These are phyloP conservation scores for Pleurotus tuber-regium DNA, from an alignment of 768 basidiomycete genomes.

Conservation along the genomic window DNA sequence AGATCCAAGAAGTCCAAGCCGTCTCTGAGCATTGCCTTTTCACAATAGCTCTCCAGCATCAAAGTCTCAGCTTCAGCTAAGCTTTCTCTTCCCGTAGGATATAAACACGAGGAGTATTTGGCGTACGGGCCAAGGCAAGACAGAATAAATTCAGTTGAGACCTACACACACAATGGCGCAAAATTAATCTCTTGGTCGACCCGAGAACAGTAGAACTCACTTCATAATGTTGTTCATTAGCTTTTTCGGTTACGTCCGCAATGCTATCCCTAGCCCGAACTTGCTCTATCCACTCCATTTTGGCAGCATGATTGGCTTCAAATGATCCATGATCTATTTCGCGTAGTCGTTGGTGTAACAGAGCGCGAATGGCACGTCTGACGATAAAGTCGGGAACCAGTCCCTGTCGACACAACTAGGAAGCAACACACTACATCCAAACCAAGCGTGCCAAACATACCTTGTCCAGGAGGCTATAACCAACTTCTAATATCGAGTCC, in stretches of 20 bases:
- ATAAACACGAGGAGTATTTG: conserved; percentile 68
- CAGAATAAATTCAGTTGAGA: conserved; percentile 59
- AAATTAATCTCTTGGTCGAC: too few species aligned
- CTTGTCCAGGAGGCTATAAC: conserved; percentile 31
- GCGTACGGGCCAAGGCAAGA: conserved; percentile 63
- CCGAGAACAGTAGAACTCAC: conserved; percentile 33
- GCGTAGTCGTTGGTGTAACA: conserved; percentile 51
- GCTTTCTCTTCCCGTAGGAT: conserved; percentile 56
- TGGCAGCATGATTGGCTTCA: conserved; percentile 58
- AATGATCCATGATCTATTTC: conserved; percentile 61
- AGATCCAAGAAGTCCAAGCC: conserved; percentile 65
- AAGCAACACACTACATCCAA: background rate
- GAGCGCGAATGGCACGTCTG: conserved; percentile 31
- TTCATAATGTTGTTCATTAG: conserved; percentile 79
- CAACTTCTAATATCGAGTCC: conserved; percentile 30
- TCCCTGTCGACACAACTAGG: conserved; percentile 35
- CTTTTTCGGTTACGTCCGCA: conserved; percentile 61
- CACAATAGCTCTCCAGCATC: conserved; percentile 67
- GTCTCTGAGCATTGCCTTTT: conserved; percentile 59
- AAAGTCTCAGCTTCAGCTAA: conserved; percentile 62
- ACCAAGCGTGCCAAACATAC: conserved; percentile 15
- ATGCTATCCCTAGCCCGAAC: conserved; percentile 50
- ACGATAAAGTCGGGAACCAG: conserved; percentile 58
- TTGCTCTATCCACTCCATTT: conserved; percentile 64
- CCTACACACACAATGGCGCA: conserved; percentile 39